Base-by-base conservation (phyloP, 345 rosid genomes). In the Eucalyptus pauciflora region DNA sequence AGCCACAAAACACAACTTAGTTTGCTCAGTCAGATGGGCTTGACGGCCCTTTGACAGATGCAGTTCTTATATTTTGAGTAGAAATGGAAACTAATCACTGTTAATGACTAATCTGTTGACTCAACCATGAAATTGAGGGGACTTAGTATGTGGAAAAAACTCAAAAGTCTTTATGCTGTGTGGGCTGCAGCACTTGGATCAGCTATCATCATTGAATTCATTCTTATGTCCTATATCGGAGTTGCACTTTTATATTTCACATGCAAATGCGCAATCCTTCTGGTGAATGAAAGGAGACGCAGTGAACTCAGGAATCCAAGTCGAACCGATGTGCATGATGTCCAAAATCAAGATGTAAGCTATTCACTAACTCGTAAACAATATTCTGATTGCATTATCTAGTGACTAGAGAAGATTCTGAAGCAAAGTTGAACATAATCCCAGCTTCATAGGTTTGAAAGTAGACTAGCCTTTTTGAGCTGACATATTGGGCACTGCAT, bases 231-330 rank as follows among this genome's bases (percentile, higher is more conserved):
- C 89, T 92, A 87, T 87, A 94, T 96, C 5, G 96, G 97, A 69
- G 90, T 90, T 62, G 6, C 94, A 12, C 95, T 96, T 88, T 92
- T 96, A 31, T 93, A 94, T 92, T 96, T 94, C 90, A 94, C 96
- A 18, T 96, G 98, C 94, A 96, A 95, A 92, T 96, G 98, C 31
- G 94, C 97, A 43, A 41, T 94, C 90, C 94, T 92, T 88, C 96
- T 95, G 48, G 92, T 91, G 87, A 91, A 92, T 41, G 97, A 96
- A 81, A 92, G 93, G 90, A 89, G 93, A 20, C 10, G 17, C 45
- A 18, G 51, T 51, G 51, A 37, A 31, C 37, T 60, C 80, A 15
- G 86, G 86, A 93, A 88, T 27, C 83, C 83, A 20, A 76, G 83
- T 37, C 48, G 1, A 76, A 60, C 91, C 3, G 50, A 33, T 3